Base-by-base conservation (phyloP, 192 early-diverging fungal species). In the Coemansia sp. region DNA sequence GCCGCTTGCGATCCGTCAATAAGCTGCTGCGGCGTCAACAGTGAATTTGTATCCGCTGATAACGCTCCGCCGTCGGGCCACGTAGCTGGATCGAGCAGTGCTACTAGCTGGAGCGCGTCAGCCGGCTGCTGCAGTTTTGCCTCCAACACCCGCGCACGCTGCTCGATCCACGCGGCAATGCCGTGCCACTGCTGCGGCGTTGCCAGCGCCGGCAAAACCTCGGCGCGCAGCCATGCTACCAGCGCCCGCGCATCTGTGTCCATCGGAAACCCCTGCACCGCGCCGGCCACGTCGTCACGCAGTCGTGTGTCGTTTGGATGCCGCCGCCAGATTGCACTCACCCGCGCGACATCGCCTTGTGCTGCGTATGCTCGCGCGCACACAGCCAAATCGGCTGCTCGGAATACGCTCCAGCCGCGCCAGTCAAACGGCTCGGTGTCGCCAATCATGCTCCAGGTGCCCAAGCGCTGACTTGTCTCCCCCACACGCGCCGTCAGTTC, bases 121-220 rank as follows among this genome's bases (percentile, higher is more conserved):
- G 67, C 51, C 10, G 82, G 75, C 5, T 41, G 54, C 14, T 61
- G 44, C 8, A 72, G 53, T 9, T 25, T 43, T 19, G 69, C 43
- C 56, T 82, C 83, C 12, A 82, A 55, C 8, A 54, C 31, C n/a
- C 75, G 62, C 5, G 85, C 80, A 3, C 82, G 69, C 41, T 70
- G 63, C 46, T 79, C 73, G 29, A 80, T 58, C 84, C 84, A 87
- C 5, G 48, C 52, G 0, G 64, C 79, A n/a, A 85, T 32, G 14
- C 32, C 61, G 7, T 30, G 32, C 31, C 74, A 68, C 47, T 71
- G 61, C 35, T 35, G 55, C 2, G 41, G 44, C 1, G 50, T 20
- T 11, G 51, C 39, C 28, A 84, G 40, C 20, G 44, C 35, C 5
- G 81, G 83, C 4, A 85, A 55, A 1, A 84, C 75, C 19, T 87